phyloP scores from a whole-genome alignment of 306 rosid genomes.

The Medicago arabica region DNA sequence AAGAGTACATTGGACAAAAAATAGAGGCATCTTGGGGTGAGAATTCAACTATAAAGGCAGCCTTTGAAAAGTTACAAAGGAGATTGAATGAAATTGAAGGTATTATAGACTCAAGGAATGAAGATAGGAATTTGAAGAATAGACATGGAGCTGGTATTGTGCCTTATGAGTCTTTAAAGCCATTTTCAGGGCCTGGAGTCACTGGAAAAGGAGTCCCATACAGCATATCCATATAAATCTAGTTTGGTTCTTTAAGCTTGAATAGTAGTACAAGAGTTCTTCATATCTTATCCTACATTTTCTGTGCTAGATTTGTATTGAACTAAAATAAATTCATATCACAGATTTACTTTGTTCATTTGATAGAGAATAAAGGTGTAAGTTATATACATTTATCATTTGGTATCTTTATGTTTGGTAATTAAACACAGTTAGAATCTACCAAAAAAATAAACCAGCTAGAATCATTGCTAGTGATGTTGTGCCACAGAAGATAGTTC shows the following conservation, averaged over 20 bases:
- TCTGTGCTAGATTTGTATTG: neutral
- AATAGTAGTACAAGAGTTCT: neutral
- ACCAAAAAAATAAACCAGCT: no score
- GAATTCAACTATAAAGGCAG: constrained; percentile 36
- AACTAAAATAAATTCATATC: neutral
- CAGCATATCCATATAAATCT: constrained; percentile 45
- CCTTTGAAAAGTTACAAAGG: constrained; percentile 43
- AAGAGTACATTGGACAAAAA: constrained; percentile 46
- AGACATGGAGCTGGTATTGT: constrained; percentile 54
- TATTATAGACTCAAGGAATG: constrained; percentile 54
- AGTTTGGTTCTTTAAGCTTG: neutral
- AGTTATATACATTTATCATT: neutral
- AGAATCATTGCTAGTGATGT: no score
- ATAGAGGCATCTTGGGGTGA: constrained; percentile 49
- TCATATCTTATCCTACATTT: neutral
- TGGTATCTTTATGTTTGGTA: no score
- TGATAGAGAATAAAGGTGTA: neutral
- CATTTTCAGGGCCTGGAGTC: constrained; percentile 53
- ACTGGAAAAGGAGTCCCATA: constrained; percentile 57
- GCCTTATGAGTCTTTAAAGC: constrained; percentile 57
- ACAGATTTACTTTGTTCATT: neutral
- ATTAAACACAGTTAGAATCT: no score
- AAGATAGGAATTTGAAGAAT: constrained; percentile 39
- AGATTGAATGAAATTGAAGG: constrained; percentile 50
- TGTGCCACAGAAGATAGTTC: no score